Conservation (phyloP, 2,329 filamentous ascomycete genomes). For the Clonostachys rhizophaga region DNA sequence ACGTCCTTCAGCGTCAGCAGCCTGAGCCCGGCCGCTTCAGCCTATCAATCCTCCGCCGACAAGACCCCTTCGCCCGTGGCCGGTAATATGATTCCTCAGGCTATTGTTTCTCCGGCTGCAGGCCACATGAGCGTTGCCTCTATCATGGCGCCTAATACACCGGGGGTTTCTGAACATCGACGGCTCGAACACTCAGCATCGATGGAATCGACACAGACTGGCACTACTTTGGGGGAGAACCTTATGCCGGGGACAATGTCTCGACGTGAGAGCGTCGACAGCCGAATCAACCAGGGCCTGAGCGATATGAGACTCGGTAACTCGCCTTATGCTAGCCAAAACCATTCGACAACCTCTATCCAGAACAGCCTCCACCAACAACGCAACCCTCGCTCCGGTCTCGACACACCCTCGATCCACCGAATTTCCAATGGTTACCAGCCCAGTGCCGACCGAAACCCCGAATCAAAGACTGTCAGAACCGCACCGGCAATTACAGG, state of each 20-base stretch:
- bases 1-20: conserved; percentile 30
- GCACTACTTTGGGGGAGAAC: conserved; percentile 24
- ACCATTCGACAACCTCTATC: conserved; percentile 71
- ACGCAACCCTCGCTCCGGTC: conserved; percentile 48
- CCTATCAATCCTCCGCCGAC: conserved; percentile 47
- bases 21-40: conserved; percentile 34
- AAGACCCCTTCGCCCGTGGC: conserved; percentile 60
- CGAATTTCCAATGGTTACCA: conserved; percentile 63
- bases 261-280: conserved; percentile 75
- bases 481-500: conserved; percentile 75
- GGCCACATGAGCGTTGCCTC: conserved; percentile 63
- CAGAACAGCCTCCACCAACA: conserved; percentile 67
- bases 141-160: conserved; percentile 57
- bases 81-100: conserved; percentile 40
- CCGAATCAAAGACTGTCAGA: conserved; percentile 51
- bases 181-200: conserved; percentile 36
- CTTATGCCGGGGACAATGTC: conserved; percentile 38
- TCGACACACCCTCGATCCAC: conserved; percentile 49
- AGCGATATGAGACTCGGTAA: conserved; percentile 62
- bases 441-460: conserved; percentile 53
- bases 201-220: conserved; percentile 22
- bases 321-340: conserved; percentile 69
- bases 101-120: conserved; percentile 49
- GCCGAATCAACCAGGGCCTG: conserved; percentile 69
- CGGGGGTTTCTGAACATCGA: conserved; percentile 27